Evolutionary conservation across 2,329 filamentous ascomycete genomes (phyloP).

Genomic region (Colletotrichum kahawae): DNA sequence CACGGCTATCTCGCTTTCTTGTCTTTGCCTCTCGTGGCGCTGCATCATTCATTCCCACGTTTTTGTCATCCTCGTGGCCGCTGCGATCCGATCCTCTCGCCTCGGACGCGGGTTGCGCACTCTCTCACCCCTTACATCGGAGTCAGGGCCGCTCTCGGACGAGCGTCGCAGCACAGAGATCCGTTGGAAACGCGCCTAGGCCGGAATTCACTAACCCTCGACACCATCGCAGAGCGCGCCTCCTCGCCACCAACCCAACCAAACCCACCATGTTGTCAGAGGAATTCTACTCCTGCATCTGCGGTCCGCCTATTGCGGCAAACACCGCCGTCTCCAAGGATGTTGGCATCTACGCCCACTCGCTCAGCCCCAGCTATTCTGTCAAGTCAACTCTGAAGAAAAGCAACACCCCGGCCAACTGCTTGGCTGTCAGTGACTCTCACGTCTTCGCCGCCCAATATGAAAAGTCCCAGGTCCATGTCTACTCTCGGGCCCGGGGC

Average conservation of each 20-base stretch:
- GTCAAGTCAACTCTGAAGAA: constrained; percentile 88
- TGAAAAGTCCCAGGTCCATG: constrained; percentile 90
- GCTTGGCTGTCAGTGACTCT: constrained; percentile 77
- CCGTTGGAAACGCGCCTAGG: not conserved
- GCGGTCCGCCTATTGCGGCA: constrained; percentile 61
- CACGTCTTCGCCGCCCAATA: constrained; percentile 93
- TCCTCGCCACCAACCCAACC: not conserved
- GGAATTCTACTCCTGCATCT: constrained; percentile 63
- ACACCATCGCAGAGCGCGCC: not conserved
- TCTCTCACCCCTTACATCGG: constrained; percentile 1
- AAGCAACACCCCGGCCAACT: constrained; percentile 79
- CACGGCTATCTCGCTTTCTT: not conserved
- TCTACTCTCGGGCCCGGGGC: constrained; percentile 83
- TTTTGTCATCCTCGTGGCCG: not conserved
- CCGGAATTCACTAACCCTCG: not conserved
- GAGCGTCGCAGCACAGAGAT: not conserved
- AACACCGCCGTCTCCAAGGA: constrained; percentile 75
- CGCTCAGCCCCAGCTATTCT: constrained; percentile 78
- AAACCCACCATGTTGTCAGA: constrained; percentile 59
- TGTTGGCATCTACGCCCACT: constrained; percentile 85
- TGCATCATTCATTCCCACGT: not conserved
- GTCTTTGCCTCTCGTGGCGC: not conserved
- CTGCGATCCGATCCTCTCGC: not conserved
- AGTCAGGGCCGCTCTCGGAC: constrained; percentile 3
- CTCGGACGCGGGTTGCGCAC: not conserved